Evolutionary conservation across 116 monocot genomes (phyloP).

Genomic region (Thalassia testudinum): DNA sequence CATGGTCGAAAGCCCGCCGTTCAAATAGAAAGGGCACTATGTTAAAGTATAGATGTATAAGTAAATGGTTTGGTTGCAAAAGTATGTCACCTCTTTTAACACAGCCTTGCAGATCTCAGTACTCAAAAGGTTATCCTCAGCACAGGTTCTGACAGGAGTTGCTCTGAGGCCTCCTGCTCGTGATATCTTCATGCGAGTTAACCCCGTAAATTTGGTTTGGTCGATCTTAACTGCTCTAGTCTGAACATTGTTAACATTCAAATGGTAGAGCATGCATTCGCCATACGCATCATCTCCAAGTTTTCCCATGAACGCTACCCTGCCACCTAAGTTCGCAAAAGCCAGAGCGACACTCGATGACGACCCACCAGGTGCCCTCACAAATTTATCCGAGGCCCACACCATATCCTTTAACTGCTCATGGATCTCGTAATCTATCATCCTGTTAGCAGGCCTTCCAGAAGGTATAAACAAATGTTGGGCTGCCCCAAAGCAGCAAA

Average conservation of each 20-base stretch:
- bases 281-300: conserved; percentile 86
- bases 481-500: too few species aligned
- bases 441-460: conserved; percentile 64
- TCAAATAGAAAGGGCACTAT: too few species aligned
- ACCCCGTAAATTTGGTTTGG: conserved; percentile 28
- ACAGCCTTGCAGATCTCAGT: conserved; percentile 66
- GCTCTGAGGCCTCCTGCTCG: conserved; percentile 36
- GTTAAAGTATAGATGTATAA: too few species aligned
- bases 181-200: conserved; percentile 65
- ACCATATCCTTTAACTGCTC: conserved; percentile 48
- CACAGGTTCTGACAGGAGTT: conserved; percentile 35
- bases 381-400: conserved; percentile 51
- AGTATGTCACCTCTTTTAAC: conserved; percentile 79
- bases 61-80: too few species aligned
- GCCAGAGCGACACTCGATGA: conserved; percentile 68
- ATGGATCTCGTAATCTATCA: conserved; percentile 73
- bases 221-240: conserved; percentile 51
- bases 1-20: too few species aligned
- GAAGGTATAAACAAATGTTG: conserved; percentile 77
- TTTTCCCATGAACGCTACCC: conserved; percentile 82
- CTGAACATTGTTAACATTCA: conserved; percentile 61
- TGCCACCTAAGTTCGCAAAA: conserved; percentile 59
- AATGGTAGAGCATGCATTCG: conserved; percentile 38
- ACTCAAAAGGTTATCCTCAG: conserved; percentile 51
- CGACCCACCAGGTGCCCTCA: conserved; percentile 77